Evolutionary conservation across 305 asterid species (phyloP).

Genomic region (Rubia balearica): DNA sequence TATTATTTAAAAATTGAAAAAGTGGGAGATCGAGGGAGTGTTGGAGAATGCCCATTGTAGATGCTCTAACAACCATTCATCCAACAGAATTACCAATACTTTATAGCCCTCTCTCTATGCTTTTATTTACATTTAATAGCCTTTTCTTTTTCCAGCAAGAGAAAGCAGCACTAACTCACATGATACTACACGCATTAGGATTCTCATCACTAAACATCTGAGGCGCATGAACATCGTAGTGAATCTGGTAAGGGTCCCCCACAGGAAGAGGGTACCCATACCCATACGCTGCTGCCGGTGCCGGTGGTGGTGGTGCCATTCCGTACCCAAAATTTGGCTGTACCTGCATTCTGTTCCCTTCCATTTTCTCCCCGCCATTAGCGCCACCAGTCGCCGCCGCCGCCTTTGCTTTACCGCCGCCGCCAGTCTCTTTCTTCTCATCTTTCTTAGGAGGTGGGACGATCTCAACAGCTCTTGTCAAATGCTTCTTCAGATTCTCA

Average conservation of each 20-base stretch:
- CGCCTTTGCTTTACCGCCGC: conserved; percentile 12
- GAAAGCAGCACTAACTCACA: conserved; percentile 20
- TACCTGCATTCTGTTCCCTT: conserved; percentile 25
- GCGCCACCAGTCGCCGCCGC: conserved; percentile 16
- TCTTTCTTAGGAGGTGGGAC: conserved; percentile 55
- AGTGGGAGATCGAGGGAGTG: too few species aligned
- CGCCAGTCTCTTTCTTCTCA: conserved; percentile 35
- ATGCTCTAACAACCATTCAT: too few species aligned
- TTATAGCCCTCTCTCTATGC: background rate
- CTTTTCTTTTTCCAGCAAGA: background rate
- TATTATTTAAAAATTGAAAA: too few species aligned
- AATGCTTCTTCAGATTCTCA: conserved; percentile 45
- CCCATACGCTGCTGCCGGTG: conserved; percentile 9
- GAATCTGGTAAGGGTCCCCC: conserved; percentile 18
- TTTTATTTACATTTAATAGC: conserved; percentile 17
- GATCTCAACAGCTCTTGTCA: conserved; percentile 51
- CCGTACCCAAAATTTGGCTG: background rate
- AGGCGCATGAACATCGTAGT: conserved; percentile 26
- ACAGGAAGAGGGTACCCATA: background rate
- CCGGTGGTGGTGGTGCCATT: background rate
- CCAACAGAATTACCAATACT: background rate
- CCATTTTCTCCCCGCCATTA: conserved; percentile 16
- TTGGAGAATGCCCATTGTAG: too few species aligned
- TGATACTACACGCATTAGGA: conserved; percentile 38
- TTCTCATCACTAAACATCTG: conserved; percentile 44